A percentile compares a stretch with the other conserved stretches of the same genome.
Evolutionary conservation across 2,329 filamentous ascomycete genomes (phyloP).

Genomic region (Hypocrella siamensis): DNA sequence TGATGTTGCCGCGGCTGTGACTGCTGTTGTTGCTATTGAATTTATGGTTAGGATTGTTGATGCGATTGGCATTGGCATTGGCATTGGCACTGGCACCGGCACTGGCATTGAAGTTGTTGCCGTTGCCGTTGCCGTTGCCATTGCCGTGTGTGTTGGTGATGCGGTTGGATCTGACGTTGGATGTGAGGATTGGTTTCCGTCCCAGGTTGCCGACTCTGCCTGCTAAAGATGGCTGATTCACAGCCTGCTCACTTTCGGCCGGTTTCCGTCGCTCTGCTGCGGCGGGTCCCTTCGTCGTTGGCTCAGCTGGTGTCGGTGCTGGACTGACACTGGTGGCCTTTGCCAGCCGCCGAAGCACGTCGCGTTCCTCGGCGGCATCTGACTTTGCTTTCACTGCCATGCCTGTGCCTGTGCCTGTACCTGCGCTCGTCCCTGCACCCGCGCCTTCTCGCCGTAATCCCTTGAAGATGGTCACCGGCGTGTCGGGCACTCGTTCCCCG

Average conservation of each 20-base stretch:
- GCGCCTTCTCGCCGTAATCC: slow-evolving; percentile 4
- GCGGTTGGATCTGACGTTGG: slow-evolving; percentile 1
- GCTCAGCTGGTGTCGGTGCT: slow-evolving; percentile 14
- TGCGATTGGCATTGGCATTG: too few species aligned
- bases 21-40: too few species aligned
- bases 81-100: too few species aligned
- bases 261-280: neutral
- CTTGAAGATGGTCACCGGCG: slow-evolving; percentile 25
- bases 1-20: slow-evolving; percentile 2
- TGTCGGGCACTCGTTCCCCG: slow-evolving; percentile 21
- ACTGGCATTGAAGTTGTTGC: too few species aligned
- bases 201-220: slow-evolving; percentile 7
- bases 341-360: slow-evolving; percentile 32
- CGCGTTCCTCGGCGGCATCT: slow-evolving; percentile 17
- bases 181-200: slow-evolving; percentile 3
- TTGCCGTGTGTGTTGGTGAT: too few species aligned
- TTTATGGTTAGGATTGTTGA: too few species aligned
- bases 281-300: slow-evolving; percentile 9
- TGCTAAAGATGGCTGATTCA: slow-evolving; percentile 5
- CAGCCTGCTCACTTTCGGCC: slow-evolving; percentile 2
- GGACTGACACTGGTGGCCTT: slow-evolving; percentile 31
- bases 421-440: slow-evolving; percentile 1
- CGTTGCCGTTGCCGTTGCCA: too few species aligned
- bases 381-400: too few species aligned
- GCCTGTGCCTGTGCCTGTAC: too few species aligned